Conservation (phyloP, 495 filamentous ascomycete species). For the Pseudomonodictys pantanalensis region DNA sequence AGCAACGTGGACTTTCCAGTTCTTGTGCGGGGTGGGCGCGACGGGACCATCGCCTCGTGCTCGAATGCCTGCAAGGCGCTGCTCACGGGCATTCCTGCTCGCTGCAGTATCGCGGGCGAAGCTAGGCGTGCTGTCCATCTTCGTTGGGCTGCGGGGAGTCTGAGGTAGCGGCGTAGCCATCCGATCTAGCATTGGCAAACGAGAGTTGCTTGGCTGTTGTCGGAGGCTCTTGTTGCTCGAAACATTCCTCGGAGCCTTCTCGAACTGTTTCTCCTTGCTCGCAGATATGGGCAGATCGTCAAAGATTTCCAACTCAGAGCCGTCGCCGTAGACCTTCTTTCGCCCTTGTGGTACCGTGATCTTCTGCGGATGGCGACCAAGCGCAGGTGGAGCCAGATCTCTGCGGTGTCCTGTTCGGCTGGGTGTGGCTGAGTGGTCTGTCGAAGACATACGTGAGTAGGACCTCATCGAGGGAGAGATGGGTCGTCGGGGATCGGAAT, state of each 20-base stretch:
- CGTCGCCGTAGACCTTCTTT: constrained; percentile 82
- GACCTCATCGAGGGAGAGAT: constrained; percentile 52
- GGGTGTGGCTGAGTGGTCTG: constrained; percentile 47
- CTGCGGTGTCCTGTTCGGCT: constrained; percentile 39
- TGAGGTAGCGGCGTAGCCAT: constrained; percentile 53
- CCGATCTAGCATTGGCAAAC: constrained; percentile 27
- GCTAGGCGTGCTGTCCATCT: constrained; percentile 61
- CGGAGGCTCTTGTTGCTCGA: constrained; percentile 61
- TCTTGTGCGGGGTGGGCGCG: constrained; percentile 63
- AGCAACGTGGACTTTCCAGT: constrained; percentile 75
- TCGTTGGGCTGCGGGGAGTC: constrained; percentile 50
- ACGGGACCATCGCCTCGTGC: constrained; percentile 52
- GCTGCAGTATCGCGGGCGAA: constrained; percentile 95
- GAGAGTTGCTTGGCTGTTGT: constrained; percentile 33
- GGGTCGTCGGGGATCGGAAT: constrained; percentile 60
- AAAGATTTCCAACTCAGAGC: constrained; percentile 85
- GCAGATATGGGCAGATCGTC: constrained; percentile 92
- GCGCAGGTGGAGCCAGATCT: constrained; percentile 42
- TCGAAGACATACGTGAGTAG: constrained; percentile 51
- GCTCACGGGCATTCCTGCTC: constrained; percentile 82
- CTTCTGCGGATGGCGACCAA: constrained; percentile 58
- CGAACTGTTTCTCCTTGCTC: constrained; percentile 72
- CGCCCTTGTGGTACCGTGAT: constrained; percentile 67
- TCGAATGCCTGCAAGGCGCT: constrained; percentile 48
- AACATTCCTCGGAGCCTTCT: constrained; percentile 65